A percentile compares a stretch with the other conserved stretches of the same genome.
Evolutionary conservation across 768 basidiomycete species (phyloP).

Genomic region (Tylopilus cervinicoccineus): DNA sequence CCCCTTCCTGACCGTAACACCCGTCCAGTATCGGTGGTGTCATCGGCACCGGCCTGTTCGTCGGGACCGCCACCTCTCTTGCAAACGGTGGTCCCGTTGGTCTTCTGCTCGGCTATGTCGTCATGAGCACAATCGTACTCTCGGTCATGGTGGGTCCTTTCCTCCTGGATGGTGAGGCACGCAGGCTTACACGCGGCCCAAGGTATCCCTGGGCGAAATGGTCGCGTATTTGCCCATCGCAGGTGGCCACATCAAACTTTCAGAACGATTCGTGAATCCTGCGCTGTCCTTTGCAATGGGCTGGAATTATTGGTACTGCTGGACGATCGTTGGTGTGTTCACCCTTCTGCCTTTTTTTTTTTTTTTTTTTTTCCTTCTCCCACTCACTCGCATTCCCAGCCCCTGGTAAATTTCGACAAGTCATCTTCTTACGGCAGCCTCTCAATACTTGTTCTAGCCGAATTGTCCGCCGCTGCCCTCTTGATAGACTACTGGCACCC

Average conservation of each 20-base stretch:
- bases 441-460: conserved; percentile 20
- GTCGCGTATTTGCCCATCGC: conserved; percentile 73
- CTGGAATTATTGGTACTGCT: conserved; percentile 52
- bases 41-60: conserved; percentile 57
- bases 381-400: conserved; percentile 12
- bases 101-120: conserved; percentile 65
- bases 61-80: conserved; percentile 56
- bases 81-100: conserved; percentile 66
- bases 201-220: conserved; percentile 61
- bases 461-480: conserved; percentile 51
- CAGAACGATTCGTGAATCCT: conserved; percentile 78
- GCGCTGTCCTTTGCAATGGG: conserved; percentile 59
- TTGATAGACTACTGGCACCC: conserved; percentile 72
- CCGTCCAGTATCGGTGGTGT: conserved; percentile 55
- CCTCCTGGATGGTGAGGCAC: not conserved
- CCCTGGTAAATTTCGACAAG: conserved; percentile 17
- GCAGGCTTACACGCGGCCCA: not conserved
- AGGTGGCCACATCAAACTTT: conserved; percentile 77
- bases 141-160: conserved; percentile 56
- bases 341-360: not conserved
- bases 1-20: not conserved
- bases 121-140: conserved; percentile 66
- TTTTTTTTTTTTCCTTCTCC: accelerated
- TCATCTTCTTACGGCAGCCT: not conserved
- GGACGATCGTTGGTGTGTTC: conserved; percentile 23